These are phyloP conservation scores for Apiotrichum mycotoxinovorans DNA, from an alignment of 1,284 basidiomycete species.

Conservation along the genomic window DNA sequence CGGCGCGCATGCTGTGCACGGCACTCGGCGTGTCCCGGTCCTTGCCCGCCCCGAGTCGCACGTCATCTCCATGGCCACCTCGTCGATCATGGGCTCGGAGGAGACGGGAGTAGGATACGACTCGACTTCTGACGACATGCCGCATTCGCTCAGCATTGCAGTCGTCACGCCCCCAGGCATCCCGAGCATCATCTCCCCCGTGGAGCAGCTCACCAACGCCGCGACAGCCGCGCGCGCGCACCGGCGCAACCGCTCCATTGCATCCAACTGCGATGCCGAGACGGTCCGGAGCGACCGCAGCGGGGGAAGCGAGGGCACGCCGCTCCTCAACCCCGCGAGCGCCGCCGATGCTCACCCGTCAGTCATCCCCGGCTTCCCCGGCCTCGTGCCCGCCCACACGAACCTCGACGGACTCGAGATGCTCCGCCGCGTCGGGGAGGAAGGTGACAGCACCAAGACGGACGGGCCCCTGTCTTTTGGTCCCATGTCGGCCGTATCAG, in stretches of 20 bases:
- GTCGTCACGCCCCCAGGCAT: not conserved
- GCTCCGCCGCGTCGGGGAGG: not conserved
- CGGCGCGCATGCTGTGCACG: not conserved
- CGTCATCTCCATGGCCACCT: slow-evolving; percentile 2
- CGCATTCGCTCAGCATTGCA: not conserved
- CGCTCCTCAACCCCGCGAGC: not conserved
- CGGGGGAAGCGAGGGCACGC: too few species aligned
- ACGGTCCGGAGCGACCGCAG: too few species aligned
- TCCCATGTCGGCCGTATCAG: too few species aligned
- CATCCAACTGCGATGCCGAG: not conserved
- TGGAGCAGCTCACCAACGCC: slow-evolving; percentile 9
- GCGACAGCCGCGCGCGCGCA: slow-evolving; percentile 8
- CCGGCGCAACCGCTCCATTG: slow-evolving; percentile 2
- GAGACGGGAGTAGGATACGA: not conserved
- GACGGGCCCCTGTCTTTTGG: not conserved
- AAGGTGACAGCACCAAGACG: too few species aligned
- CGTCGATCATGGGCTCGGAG: not conserved
- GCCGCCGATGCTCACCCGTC: not conserved
- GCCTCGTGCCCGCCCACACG: not conserved
- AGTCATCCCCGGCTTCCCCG: not conserved
- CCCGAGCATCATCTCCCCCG: not conserved
- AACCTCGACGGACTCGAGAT: not conserved
- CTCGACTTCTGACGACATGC: not conserved
- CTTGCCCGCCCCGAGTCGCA: not conserved
- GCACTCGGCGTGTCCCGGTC: not conserved